Conservation (phyloP, 1,284 basidiomycete genomes). For the Anthracocystis walkeri region DNA sequence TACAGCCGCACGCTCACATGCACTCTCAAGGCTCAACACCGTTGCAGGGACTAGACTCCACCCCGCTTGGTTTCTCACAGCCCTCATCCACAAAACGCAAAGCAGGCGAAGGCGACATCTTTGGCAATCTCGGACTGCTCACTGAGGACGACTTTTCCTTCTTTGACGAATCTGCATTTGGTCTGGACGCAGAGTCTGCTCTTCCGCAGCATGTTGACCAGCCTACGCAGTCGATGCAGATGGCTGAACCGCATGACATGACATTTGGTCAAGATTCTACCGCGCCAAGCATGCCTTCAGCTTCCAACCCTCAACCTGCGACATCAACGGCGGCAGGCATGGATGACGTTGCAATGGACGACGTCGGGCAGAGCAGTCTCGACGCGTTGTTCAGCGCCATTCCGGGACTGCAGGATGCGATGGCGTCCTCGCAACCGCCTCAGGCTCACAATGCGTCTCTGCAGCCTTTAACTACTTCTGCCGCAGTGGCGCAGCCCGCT, state of each 20-base stretch:
- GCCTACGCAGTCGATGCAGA: neutral
- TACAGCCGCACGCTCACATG: conserved; percentile 19
- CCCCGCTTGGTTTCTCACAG: conserved; percentile 19
- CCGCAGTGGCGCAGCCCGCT: neutral
- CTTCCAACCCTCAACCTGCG: conserved; percentile 4
- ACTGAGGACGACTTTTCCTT: conserved; percentile 67
- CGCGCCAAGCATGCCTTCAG: neutral
- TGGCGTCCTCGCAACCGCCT: conserved; percentile 15
- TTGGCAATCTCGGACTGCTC: conserved; percentile 50
- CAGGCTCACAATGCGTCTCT: conserved; percentile 8
- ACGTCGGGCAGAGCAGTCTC: conserved; percentile 35
- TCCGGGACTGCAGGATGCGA: conserved; percentile 37
- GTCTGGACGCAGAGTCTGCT: conserved; percentile 13
- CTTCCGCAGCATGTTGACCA: conserved; percentile 9
- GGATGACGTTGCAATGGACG: conserved; percentile 35
- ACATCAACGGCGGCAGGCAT: conserved; percentile 4
- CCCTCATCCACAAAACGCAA: conserved; percentile 28
- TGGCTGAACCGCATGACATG: conserved; percentile 2
- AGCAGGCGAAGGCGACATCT: conserved; percentile 43
- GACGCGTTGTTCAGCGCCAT: conserved; percentile 44
- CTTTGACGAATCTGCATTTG: conserved; percentile 60
- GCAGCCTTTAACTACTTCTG: neutral
- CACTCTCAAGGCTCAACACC: conserved; percentile 22
- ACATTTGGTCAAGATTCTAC: neutral
- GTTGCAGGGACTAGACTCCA: conserved; percentile 5